Percentiles rank a stretch among this genome's conserved stretches.
Evolutionary conservation across 495 filamentous ascomycete species (phyloP).

Genomic region (Neurospora terricola): DNA sequence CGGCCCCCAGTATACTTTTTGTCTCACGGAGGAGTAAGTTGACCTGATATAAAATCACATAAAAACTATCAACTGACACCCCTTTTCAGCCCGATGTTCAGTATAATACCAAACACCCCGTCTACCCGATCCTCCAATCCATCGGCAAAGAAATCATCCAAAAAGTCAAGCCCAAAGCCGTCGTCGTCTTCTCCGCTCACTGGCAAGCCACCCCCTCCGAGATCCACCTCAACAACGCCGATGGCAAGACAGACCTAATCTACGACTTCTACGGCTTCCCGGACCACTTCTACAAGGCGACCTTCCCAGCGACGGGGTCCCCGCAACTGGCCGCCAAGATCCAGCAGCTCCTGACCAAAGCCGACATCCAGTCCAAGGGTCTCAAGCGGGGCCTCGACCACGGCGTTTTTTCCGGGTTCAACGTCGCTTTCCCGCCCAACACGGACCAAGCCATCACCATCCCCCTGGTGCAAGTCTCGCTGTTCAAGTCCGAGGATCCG

Average conservation of each 20-base stretch:
- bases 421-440: constrained; percentile 58
- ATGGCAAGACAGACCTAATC: constrained; percentile 55
- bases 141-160: constrained; percentile 74
- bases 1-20: constrained; percentile 65
- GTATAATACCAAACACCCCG: constrained; percentile 64
- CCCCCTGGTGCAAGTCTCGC: constrained; percentile 72
- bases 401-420: constrained; percentile 69
- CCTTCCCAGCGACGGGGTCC: constrained; percentile 61
- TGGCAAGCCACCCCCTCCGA: constrained; percentile 56
- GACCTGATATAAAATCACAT: not conserved
- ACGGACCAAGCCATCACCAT: constrained; percentile 60
- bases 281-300: constrained; percentile 44
- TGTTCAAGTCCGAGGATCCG: constrained; percentile 60
- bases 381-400: constrained; percentile 69
- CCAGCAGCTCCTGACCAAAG: constrained; percentile 44
- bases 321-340: constrained; percentile 56
- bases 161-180: constrained; percentile 67
- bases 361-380: constrained; percentile 54
- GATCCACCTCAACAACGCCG: constrained; percentile 64
- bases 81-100: constrained; percentile 56
- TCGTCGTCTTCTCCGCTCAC: constrained; percentile 83
- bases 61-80: constrained; percentile 1
- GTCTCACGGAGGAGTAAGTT: constrained; percentile 64
- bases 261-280: constrained; percentile 88
- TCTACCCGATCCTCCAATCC: constrained; percentile 53